Evolutionary conservation across 2,329 filamentous ascomycete species (phyloP).

Genomic region (Verticillium longisporum): DNA sequence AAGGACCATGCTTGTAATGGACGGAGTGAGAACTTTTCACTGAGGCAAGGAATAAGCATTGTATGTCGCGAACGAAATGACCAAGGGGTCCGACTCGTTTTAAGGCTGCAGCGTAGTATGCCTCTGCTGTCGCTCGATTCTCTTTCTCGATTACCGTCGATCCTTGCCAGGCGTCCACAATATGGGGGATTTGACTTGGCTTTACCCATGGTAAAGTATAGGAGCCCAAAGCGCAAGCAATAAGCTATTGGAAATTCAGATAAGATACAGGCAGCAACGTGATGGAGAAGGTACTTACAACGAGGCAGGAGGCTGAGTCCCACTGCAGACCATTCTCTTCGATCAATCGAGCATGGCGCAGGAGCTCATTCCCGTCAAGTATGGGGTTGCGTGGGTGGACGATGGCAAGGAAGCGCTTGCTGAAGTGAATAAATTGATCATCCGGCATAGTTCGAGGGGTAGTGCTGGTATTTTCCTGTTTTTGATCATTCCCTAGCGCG

Average conservation of each 20-base stretch:
- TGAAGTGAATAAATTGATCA: slow-evolving; percentile 5
- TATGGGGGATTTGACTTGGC: not conserved
- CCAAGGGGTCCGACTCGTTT: slow-evolving; percentile 15
- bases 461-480: not conserved
- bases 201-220: slow-evolving; percentile 2
- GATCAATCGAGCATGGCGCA: slow-evolving; percentile 4
- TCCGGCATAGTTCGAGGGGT: not conserved
- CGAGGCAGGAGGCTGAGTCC: slow-evolving; percentile 14
- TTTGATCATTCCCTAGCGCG: not conserved
- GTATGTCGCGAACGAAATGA: slow-evolving; percentile 14
- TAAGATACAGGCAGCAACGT: not conserved
- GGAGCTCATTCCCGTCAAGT: slow-evolving; percentile 13
- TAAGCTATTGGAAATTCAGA: not conserved
- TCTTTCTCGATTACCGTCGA: not conserved
- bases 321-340: slow-evolving; percentile 11
- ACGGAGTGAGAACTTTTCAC: slow-evolving; percentile 15
- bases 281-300: slow-evolving; percentile 6
- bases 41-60: slow-evolving; percentile 16
- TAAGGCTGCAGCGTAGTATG: slow-evolving; percentile 15
- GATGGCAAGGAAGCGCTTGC: slow-evolving; percentile 12
- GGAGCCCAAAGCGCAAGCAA: slow-evolving; percentile 7
- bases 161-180: not conserved
- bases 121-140: slow-evolving; percentile 7
- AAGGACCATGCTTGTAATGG: slow-evolving; percentile 15
- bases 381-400: slow-evolving; percentile 16